phyloP scores from a whole-genome alignment of 176 grass and related monocot genomes.

The Cenchrus americanus region DNA sequence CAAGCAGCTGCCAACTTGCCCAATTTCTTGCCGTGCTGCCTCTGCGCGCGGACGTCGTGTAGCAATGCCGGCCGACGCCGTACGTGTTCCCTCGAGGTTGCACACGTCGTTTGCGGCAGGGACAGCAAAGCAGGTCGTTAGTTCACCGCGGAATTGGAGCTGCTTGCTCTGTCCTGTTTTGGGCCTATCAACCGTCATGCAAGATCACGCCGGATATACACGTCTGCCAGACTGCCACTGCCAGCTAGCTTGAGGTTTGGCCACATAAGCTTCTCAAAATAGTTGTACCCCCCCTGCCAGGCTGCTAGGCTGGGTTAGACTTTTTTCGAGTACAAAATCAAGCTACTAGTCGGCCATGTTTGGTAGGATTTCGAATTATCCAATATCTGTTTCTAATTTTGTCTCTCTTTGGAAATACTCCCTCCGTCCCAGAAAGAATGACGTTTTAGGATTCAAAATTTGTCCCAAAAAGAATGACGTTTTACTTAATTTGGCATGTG shows the following conservation, averaged over 20 bases:
- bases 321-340: background rate
- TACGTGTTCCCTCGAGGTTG: background rate
- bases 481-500: too few species aligned
- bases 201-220: conserved; percentile 9
- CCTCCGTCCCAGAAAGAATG: too few species aligned
- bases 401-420: too few species aligned
- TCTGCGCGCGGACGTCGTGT: background rate
- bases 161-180: conserved; percentile 13
- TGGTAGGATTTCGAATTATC: background rate
- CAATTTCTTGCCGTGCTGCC: background rate
- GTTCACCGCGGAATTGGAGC: conserved; percentile 7
- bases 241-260: background rate
- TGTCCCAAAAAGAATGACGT: too few species aligned
- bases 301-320: background rate
- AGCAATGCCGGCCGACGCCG: background rate
- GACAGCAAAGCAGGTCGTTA: background rate
- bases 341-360: background rate
- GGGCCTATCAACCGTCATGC: background rate
- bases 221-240: too few species aligned
- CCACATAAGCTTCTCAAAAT: background rate
- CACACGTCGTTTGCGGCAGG: background rate
- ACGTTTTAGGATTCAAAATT: too few species aligned
- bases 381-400: too few species aligned
- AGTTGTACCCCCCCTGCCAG: background rate
- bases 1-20: background rate